Percentiles rank a stretch among this genome's conserved stretches.
These are phyloP conservation scores for Pythium inflatum DNA, from an alignment of 352 stramenopile genomes.

Conservation along the genomic window DNA sequence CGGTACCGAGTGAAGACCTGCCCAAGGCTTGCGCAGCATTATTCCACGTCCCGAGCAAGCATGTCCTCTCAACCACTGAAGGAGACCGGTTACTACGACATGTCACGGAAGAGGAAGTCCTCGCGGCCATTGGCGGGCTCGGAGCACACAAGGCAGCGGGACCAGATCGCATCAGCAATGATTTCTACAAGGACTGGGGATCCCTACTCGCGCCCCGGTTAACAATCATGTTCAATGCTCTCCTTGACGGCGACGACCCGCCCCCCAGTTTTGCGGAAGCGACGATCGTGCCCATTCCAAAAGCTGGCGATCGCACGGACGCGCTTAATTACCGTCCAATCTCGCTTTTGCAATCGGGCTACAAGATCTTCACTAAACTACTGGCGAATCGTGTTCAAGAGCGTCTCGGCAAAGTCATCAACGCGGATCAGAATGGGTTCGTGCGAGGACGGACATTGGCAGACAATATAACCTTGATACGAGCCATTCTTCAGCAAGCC, in stretches of 20 bases:
- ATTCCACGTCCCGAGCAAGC: not conserved
- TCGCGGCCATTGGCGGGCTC: not conserved
- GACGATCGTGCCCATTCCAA: slow-evolving; percentile 23
- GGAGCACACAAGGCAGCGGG: slow-evolving; percentile 11
- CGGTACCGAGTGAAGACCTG: no score
- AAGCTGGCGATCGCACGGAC: slow-evolving; percentile 21
- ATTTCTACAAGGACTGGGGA: slow-evolving; percentile 20
- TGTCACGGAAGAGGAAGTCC: not conserved
- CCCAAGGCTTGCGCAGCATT: no score
- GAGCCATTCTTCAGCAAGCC: slow-evolving; percentile 2
- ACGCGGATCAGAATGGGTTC: slow-evolving; percentile 35
- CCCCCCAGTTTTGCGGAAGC: slow-evolving; percentile 3
- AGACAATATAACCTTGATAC: slow-evolving; percentile 16
- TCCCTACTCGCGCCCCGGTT: not conserved
- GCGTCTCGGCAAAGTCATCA: slow-evolving; percentile 11
- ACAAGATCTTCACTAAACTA: slow-evolving; percentile 35
- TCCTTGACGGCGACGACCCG: not conserved
- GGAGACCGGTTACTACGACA: not conserved
- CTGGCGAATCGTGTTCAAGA: slow-evolving; percentile 17
- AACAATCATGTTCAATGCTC: not conserved
- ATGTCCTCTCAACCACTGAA: not conserved
- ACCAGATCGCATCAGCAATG: slow-evolving; percentile 10
- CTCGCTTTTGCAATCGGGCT: slow-evolving; percentile 22
- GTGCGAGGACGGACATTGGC: slow-evolving; percentile 8
- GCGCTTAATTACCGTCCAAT: slow-evolving; percentile 36